Percentiles rank a stretch among this genome's conserved stretches.
These are phyloP conservation scores for Knufia petricola DNA, from an alignment of 2,329 filamentous ascomycete genomes.

Conservation along the genomic window DNA sequence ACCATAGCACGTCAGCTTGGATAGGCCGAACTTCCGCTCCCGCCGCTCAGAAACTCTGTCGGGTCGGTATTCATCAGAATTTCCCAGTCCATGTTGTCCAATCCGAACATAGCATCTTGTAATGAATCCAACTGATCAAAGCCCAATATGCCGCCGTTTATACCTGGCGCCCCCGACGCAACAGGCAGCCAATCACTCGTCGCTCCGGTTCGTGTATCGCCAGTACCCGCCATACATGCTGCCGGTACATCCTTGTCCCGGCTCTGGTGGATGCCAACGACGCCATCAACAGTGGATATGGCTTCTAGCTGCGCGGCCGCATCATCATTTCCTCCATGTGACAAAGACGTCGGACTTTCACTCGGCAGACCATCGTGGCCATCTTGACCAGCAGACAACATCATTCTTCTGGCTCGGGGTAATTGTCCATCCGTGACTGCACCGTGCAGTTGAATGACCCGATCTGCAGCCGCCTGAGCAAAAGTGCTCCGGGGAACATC, in stretches of 20 bases:
- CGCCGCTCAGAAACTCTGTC: neutral
- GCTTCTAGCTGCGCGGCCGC: neutral
- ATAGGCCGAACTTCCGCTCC: neutral
- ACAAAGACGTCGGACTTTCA: neutral
- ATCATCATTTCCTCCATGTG: neutral
- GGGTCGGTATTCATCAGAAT: neutral
- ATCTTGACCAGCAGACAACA: neutral
- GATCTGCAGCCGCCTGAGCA: slow-evolving; percentile 23
- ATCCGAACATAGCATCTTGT: neutral
- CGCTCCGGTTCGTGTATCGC: neutral
- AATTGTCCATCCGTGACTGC: slow-evolving; percentile 3
- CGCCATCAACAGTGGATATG: neutral
- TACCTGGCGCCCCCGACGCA: neutral
- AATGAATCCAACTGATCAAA: neutral
- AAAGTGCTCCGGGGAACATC: slow-evolving; percentile 15
- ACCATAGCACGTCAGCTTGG: neutral
- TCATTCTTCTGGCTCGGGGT: slow-evolving; percentile 5
- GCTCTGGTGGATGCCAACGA: neutral
- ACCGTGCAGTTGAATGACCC: slow-evolving; percentile 10
- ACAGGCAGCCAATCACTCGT: neutral
- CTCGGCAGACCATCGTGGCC: neutral
- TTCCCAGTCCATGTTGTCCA: neutral
- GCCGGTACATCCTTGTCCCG: neutral
- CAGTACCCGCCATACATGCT: neutral
- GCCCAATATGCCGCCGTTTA: neutral